Evolutionary conservation across 176 grass and related monocot genomes (phyloP).

Genomic region (Themeda triandra): DNA sequence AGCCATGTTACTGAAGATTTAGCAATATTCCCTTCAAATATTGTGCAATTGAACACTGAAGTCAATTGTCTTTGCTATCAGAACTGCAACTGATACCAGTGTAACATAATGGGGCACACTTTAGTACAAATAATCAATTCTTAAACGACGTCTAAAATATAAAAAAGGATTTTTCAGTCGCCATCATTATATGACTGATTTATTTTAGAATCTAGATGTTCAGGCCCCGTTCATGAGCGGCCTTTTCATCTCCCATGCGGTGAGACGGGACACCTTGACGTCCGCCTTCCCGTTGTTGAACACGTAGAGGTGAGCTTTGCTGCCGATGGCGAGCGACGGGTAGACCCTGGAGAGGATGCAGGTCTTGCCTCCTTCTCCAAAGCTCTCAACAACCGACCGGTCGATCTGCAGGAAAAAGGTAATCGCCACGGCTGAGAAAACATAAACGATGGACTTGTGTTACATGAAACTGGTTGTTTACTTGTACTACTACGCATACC

Average conservation of each 20-base stretch:
- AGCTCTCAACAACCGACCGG: conserved; percentile 80
- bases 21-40: no score
- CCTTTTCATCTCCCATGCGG: conserved; percentile 80
- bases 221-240: conserved; percentile 72
- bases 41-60: no score
- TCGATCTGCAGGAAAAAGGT: conserved; percentile 46
- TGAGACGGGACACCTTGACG: conserved; percentile 49
- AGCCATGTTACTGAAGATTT: no score
- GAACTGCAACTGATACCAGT: not conserved
- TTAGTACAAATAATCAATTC: not conserved
- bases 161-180: not conserved
- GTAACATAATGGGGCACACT: not conserved
- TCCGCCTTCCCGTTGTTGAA: conserved; percentile 76
- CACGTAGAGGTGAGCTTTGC: conserved; percentile 49
- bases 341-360: conserved; percentile 83
- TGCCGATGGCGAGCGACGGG: conserved; percentile 53
- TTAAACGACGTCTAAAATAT: not conserved
- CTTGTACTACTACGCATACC: conserved; percentile 14
- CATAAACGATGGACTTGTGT: not conserved
- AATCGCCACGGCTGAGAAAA: not conserved
- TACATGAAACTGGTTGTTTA: not conserved
- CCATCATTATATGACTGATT: not conserved
- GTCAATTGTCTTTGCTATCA: not conserved
- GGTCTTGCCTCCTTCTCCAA: conserved; percentile 56
- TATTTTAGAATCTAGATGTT: not conserved